Evolutionary conservation across 2,329 filamentous ascomycete genomes (phyloP), one percentile per base, ranked within the genome.

Genomic region (Colletotrichum musae): DNA sequence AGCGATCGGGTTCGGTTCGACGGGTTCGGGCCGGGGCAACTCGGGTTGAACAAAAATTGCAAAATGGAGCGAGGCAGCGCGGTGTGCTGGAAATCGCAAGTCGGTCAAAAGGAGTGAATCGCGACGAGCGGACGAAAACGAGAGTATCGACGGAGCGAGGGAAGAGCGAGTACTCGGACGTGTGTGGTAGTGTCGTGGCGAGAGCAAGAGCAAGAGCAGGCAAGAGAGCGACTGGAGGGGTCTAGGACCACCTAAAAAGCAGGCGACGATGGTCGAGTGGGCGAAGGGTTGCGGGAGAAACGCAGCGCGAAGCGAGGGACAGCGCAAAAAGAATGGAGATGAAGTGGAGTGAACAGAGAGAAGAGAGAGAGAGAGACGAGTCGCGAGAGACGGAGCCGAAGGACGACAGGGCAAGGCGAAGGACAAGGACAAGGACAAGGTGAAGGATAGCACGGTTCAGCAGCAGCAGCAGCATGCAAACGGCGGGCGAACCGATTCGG

Each of bases 311-410:
- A 65, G 43, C 43, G 66, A 68, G 61, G 47, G 66, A 69, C 66
- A 18, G 66, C 61, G 66, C 39, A 60, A 63, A 67, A 69, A 69
- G 56, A 69, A 64, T 66, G 66, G 65, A 60, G 66, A 65, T 60
- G 66, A 66, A 56, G 67, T 68, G 63, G 63, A 36, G 32, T 36
- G 32, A 36, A 36, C 32, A 36, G 32, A 36, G 7, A 10, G 6
- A 32, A 36, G 32, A 36, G 28, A 32, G 28, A 58, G 64, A 68
- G 57, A 51, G 45, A 41, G 52, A 65, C 36, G 58, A 62, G 67
- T 63, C 51, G 67, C 61, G 66, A 61, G 43, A 53, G 61, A 65
- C 41, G 47, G 51, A 41, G 60, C 51, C 18, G 50, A 21, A n/a
- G 24, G 12, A 48, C n/a, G 45, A 59, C 45, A 32, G 43, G 43